Percentiles rank a stretch among this genome's conserved stretches.
Conservation (phyloP, 306 rosid genomes). For the Dalbergia cultrata region DNA sequence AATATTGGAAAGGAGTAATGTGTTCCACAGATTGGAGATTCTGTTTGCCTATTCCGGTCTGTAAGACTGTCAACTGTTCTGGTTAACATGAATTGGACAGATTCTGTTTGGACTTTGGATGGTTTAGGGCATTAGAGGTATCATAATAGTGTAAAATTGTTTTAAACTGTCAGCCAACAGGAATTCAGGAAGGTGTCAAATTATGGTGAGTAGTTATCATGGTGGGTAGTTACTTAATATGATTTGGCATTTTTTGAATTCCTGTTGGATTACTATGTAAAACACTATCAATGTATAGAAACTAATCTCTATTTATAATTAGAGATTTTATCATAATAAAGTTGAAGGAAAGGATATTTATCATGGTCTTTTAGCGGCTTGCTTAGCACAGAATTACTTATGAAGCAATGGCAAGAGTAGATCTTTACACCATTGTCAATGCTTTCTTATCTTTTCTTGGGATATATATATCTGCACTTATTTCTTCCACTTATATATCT, state of each 20-base stretch:
- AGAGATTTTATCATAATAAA: not conserved
- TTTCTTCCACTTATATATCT: too few relatives aligned
- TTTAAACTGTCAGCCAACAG: too few relatives aligned
- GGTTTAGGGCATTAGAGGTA: not conserved
- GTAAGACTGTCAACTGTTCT: not conserved
- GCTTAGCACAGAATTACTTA: conserved; percentile 1
- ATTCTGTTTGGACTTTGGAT: not conserved
- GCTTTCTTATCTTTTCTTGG: too few relatives aligned
- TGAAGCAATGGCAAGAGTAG: not conserved
- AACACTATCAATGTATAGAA: too few relatives aligned
- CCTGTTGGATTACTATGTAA: too few relatives aligned
- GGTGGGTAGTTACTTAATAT: too few relatives aligned
- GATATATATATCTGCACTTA: too few relatives aligned
- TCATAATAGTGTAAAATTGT: too few relatives aligned
- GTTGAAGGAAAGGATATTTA: not conserved
- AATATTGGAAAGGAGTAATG: not conserved
- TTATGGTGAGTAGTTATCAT: too few relatives aligned
- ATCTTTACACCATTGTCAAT: not conserved
- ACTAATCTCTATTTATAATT: not conserved
- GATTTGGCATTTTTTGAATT: too few relatives aligned
- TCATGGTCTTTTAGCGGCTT: conserved; percentile 21
- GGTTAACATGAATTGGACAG: not conserved
- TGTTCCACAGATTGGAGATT: not conserved
- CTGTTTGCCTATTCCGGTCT: not conserved
- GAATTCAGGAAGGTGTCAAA: too few relatives aligned